Evolutionary conservation across 2,329 filamentous ascomycete genomes (phyloP), one percentile per base, ranked within the genome.

Genomic region (Metarhizium album): DNA sequence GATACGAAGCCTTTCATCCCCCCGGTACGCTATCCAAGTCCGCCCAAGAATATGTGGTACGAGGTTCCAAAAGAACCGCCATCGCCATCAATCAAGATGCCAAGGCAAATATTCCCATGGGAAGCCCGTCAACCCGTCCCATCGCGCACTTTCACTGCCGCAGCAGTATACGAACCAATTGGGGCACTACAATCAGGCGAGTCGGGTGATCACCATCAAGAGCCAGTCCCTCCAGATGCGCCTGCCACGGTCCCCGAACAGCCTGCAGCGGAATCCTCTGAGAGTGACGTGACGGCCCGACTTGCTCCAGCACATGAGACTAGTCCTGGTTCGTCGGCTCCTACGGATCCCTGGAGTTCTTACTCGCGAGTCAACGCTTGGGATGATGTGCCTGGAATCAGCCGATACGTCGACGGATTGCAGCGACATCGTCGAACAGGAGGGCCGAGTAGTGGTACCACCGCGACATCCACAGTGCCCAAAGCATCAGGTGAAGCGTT

Each of bases 341-440:
- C 37, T 33, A 37, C 38, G 46, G 75, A 84, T 60, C 77, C 82
- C 20, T 95, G 87, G 87, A 78, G 81, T 55, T 76, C 76, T 45
- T 95, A 86, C 64, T 74, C 80, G n/a, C 78, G 82, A 45, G 80
- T 75, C 47, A 98, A 97, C 66, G 90, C 89, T 16, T 98, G 93
- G 93, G 93, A 98, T 61, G 87, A 88, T 49, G 79, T 94, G 48
- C 87, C 87, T 13, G 86, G 88, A 57, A 98, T 98, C 59, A 83
- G 88, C 60, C 79, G 80, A 55, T 98, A 96, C 64, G 87, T 97
- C 50, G 86, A 87, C 55, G 77, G 80, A 49, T 73, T 95, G 51
- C 82, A 86, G 59, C 82, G 83, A 64, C 76, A 80, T 61, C 70
- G 68, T 47, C 70, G 71, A 45, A 59, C 55, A 23, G 66, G 62